These are phyloP conservation scores for Ilyonectria mors-panacis DNA, from an alignment of 2,329 filamentous ascomycete genomes.

Conservation along the genomic window DNA sequence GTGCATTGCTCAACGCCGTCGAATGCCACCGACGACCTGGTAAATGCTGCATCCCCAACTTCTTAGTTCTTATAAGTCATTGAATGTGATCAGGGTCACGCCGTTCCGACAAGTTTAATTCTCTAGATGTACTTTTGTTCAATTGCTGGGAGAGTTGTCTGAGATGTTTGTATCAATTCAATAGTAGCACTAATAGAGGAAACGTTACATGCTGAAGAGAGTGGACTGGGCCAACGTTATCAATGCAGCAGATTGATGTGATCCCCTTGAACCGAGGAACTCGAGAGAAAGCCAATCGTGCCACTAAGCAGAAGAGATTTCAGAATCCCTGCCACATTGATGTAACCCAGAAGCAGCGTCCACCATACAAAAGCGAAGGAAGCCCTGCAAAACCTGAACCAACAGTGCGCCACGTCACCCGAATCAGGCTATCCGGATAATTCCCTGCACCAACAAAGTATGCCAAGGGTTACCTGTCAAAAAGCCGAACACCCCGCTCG, in stretches of 20 bases:
- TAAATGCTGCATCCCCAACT: no score
- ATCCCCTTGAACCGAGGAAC: not conserved
- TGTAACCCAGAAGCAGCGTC: not conserved
- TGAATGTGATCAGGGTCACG: no score
- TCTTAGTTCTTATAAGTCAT: no score
- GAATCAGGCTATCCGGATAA: not conserved
- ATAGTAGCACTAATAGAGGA: not conserved
- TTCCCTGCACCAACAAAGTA: not conserved
- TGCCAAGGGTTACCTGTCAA: not conserved
- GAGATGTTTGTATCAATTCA: no score
- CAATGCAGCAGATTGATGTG: not conserved
- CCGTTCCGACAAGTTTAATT: no score
- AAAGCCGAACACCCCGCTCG: not conserved
- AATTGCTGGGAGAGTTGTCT: no score
- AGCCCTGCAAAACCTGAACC: not conserved
- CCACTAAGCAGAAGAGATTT: not conserved
- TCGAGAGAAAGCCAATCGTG: not conserved
- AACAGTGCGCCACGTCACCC: conserved; percentile 1
- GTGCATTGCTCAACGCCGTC: no score
- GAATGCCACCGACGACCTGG: no score
- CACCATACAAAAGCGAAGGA: not conserved
- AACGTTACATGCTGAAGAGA: not conserved
- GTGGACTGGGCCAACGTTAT: not conserved
- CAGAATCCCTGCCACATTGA: not conserved
- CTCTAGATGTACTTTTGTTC: no score